A percentile compares a stretch with the other conserved stretches of the same genome.
These are phyloP conservation scores for Pseudofabraea citricarpa DNA, from an alignment of 2,329 filamentous ascomycete genomes.

Conservation along the genomic window DNA sequence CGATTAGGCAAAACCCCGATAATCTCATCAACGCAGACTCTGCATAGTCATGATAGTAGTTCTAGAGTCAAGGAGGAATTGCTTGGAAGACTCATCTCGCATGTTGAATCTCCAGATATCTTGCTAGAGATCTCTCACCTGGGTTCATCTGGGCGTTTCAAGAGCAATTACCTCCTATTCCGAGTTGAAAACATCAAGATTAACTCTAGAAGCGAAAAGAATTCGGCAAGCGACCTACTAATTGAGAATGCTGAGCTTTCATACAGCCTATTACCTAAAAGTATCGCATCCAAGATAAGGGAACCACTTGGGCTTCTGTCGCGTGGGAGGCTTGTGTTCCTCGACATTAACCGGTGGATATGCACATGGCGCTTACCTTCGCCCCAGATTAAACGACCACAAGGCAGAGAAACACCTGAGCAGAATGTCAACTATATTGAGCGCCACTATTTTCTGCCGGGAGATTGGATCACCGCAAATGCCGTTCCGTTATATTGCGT, in stretches of 20 bases:
- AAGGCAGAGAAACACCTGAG: background rate
- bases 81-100: background rate
- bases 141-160: background rate
- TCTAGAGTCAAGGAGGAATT: background rate
- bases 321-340: conserved; percentile 1
- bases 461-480: background rate
- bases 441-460: background rate
- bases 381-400: background rate
- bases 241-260: background rate
- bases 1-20: background rate
- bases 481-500: background rate
- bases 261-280: background rate
- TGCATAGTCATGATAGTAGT: background rate
- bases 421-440: background rate
- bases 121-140: background rate
- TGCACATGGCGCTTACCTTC: conserved; percentile 1
- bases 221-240: background rate
- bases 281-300: background rate
- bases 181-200: background rate
- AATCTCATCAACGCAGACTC: background rate
- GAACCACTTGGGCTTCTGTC: background rate
- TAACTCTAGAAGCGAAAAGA: background rate
- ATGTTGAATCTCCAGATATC: conserved; percentile 2
- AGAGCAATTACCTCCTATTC: background rate
- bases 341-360: background rate